Percentiles rank a stretch among this genome's conserved stretches.
Conservation (phyloP, 2,329 filamentous ascomycete species). For the Sphaceloma murrayae region DNA sequence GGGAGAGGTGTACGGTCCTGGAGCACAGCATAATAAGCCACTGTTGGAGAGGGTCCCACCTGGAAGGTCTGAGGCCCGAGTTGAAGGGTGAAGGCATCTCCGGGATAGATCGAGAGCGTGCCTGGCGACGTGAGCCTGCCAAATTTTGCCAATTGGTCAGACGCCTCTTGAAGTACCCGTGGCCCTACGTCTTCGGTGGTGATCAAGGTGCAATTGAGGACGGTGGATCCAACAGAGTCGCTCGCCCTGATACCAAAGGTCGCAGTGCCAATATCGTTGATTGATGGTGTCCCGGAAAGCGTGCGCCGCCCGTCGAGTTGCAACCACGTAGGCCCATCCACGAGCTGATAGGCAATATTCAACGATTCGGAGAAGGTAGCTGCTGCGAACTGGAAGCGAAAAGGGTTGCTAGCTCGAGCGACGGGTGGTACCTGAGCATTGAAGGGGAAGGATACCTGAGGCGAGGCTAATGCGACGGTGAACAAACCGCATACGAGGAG, state of each 20-base stretch:
- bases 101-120: constrained; percentile 39
- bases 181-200: constrained; percentile 53
- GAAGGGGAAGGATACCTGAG: constrained; percentile 55
- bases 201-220: constrained; percentile 60
- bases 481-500: constrained; percentile 43
- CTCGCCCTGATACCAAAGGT: constrained; percentile 60
- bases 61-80: constrained; percentile 51
- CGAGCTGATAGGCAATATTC: constrained; percentile 57
- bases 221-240: constrained; percentile 53
- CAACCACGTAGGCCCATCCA: constrained; percentile 61
- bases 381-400: constrained; percentile 60
- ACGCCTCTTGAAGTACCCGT: constrained; percentile 46
- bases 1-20: constrained; percentile 72
- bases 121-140: constrained; percentile 47
- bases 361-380: constrained; percentile 56
- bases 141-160: constrained; percentile 48
- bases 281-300: constrained; percentile 60
- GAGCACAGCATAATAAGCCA: constrained; percentile 66
- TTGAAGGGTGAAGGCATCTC: constrained; percentile 33
- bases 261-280: constrained; percentile 47
- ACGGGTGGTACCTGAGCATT: constrained; percentile 78
- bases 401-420: constrained; percentile 57
- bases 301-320: constrained; percentile 57
- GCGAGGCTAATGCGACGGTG: constrained; percentile 18
- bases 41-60: constrained; percentile 38